Conservation (phyloP, 164 flowering plant genomes). For the Stephania yunnanensis region DNA sequence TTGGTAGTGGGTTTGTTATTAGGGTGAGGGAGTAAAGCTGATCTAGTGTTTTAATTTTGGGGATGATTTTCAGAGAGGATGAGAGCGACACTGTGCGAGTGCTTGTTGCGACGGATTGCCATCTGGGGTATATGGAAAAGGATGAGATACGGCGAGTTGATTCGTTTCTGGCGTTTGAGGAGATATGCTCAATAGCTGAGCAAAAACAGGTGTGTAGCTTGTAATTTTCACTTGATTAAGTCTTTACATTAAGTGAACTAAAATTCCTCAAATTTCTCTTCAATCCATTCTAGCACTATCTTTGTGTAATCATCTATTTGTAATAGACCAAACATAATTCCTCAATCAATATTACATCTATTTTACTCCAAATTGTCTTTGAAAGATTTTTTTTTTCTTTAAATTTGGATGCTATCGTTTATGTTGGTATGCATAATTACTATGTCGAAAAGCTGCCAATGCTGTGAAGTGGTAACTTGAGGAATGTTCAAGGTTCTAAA, state of each 20-base stretch:
- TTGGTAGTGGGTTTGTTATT: too few species aligned
- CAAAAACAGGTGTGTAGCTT: conserved; percentile 52
- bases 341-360: too few species aligned
- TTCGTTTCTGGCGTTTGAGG: conserved; percentile 93
- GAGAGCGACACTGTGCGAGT: conserved; percentile 53
- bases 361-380: too few species aligned
- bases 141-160: conserved; percentile 92
- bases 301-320: not conserved
- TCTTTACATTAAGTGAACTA: not conserved
- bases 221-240: not conserved
- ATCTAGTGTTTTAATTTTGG: not conserved
- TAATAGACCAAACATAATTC: too few species aligned
- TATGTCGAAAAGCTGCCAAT: not conserved
- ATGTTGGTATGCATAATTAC: too few species aligned
- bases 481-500: not conserved
- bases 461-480: conserved; percentile 4
- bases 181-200: conserved; percentile 93
- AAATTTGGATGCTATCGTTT: too few species aligned
- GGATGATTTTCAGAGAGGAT: conserved; percentile 53
- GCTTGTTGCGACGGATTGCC: conserved; percentile 96
- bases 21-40: not conserved
- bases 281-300: not conserved
- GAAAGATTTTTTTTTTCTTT: too few species aligned
- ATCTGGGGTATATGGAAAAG: conserved; percentile 96
- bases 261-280: not conserved